phyloP scores from a whole-genome alignment of 495 filamentous ascomycete genomes.

The Astrocystis sublimbata region DNA sequence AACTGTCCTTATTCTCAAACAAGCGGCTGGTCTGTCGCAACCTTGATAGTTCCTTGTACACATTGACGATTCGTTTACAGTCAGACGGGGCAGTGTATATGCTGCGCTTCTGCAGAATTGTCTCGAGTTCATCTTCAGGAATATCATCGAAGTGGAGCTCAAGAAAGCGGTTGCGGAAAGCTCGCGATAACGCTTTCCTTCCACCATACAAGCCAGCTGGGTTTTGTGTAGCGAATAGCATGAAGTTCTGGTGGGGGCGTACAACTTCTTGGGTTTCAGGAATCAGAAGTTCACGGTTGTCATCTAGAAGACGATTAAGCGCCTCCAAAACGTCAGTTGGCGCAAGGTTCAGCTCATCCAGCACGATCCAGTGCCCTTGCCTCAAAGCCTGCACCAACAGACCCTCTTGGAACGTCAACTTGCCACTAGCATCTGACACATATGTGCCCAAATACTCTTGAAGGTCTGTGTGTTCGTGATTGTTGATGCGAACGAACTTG shows the following conservation, averaged over 20 bases:
- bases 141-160: conserved; percentile 99
- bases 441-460: conserved; percentile 98
- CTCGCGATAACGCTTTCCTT: conserved; percentile 86
- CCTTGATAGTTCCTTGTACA: conserved; percentile 87
- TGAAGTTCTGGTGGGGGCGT: conserved; percentile 88
- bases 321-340: conserved; percentile 96
- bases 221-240: conserved; percentile 99
- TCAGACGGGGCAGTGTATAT: conserved; percentile 86
- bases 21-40: conserved; percentile 84
- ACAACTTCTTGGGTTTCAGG: conserved; percentile 96
- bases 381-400: conserved; percentile 89
- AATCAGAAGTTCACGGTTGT: conserved; percentile 96
- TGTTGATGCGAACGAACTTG: conserved; percentile 97
- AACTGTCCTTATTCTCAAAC: conserved; percentile 97
- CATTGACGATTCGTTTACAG: conserved; percentile 84
- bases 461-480: conserved; percentile 97
- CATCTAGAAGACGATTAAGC: conserved; percentile 89
- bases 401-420: conserved; percentile 88
- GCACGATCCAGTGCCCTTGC: conserved; percentile 94
- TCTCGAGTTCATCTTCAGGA: conserved; percentile 90
- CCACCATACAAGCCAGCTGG: conserved; percentile 95
- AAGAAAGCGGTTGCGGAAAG: conserved; percentile 94
- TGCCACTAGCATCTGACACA: conserved; percentile 79
- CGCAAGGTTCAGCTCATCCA: conserved; percentile 95
- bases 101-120: conserved; percentile 83